Evolutionary conservation across 192 early-diverging fungal genomes (phyloP).

Genomic region (Coemansia erecta): DNA sequence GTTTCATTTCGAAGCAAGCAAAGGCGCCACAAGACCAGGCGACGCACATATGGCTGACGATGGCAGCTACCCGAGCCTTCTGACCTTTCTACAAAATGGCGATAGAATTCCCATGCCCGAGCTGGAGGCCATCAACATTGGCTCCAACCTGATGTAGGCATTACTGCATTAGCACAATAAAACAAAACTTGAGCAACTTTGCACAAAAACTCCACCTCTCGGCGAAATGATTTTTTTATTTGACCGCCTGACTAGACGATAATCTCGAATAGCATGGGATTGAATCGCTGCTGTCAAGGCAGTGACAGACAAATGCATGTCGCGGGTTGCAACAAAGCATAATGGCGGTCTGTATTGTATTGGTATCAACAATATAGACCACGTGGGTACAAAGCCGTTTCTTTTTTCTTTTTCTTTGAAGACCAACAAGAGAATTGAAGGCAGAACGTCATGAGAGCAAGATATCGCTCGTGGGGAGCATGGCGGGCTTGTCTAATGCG

Average conservation of each 20-base stretch:
- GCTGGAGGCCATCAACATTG: conserved; percentile 47
- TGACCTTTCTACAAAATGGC: conserved; percentile 47
- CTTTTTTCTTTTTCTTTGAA: not conserved
- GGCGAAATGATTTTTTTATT: not conserved
- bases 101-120: conserved; percentile 43
- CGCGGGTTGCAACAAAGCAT: not conserved
- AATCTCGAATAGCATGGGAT: too few relatives aligned
- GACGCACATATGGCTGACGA: conserved; percentile 1
- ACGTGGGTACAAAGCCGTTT: not conserved
- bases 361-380: too few relatives aligned
- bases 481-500: too few relatives aligned
- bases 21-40: not conserved
- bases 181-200: not conserved
- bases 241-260: not conserved
- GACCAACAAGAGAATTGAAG: too few relatives aligned
- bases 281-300: too few relatives aligned
- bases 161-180: not conserved
- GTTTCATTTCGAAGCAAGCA: conserved; percentile 28
- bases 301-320: too few relatives aligned
- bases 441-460: too few relatives aligned
- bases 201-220: too few relatives aligned
- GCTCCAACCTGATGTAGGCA: conserved; percentile 26
- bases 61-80: conserved; percentile 36
- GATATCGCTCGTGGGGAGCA: too few relatives aligned
- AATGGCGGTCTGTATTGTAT: not conserved